Evolutionary conservation across 2,329 filamentous ascomycete species (phyloP), one percentile per base, ranked within the genome.

Genomic region (Westerdykella aurantiaca): DNA sequence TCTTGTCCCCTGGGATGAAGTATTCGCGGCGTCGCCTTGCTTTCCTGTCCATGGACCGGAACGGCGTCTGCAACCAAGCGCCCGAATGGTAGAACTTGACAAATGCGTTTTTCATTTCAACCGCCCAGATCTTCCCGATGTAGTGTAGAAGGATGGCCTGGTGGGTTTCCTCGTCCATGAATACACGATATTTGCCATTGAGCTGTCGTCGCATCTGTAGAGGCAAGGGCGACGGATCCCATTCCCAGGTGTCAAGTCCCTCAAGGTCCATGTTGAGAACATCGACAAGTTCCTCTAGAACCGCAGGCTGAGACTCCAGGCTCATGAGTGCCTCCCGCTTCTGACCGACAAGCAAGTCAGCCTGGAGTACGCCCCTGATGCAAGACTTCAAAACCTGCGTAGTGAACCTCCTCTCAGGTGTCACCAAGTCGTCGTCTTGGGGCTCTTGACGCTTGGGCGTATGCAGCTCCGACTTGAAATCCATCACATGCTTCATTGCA

Each of bases 121-220:
- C 68, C 2, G 73, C 69, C 72, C 75, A 79, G 39, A 69, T 70
- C 4, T 75, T 60, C 5, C 77, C 78, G 31, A 81, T 67, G 47
- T 72, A 78, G 37, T 80, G 75, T 2, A 80, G 58, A 18, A 81
- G 68, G 6, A 81, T 69, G 1, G 74, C 72, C 50, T 80, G 74
- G 6, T 80, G 69, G 16, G 79, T 64, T 47, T 82, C 79, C 50
- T 78, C 76, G 39, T 81, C 76, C 68, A 79, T 78, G 53, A 73
- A 80, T 21, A 81, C 74, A 2, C 78, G 69, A 54, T 82, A 82
- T 46, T 77, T 76, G 3, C 76, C 76, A 50, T 78, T 80, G 31
- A 80, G 55, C 41, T 78, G 73, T 6, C 74, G 71, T 31, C 76
- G 70, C 67, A 75, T 72, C 37, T 76, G 68, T 2, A 80, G 53